Conservation (phyloP, 306 rosid genomes). For the Gillenia trifoliata region DNA sequence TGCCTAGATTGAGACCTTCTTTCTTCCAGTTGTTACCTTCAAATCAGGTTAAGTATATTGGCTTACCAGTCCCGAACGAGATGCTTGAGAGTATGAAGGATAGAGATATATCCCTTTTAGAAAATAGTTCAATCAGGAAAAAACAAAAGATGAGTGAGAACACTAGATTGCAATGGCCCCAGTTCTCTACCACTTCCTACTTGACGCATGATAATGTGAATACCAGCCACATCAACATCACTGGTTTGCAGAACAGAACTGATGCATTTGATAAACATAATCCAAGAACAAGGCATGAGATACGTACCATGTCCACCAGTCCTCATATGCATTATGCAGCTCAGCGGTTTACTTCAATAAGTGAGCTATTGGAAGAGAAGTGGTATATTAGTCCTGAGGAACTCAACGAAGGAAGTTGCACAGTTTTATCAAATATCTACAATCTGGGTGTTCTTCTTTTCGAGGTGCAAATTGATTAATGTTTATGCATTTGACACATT, state of each 20-base stretch:
- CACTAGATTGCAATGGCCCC: conserved; percentile 36
- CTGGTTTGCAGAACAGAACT: conserved; percentile 29
- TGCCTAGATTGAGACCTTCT: conserved; percentile 67
- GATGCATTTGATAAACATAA: conserved; percentile 35
- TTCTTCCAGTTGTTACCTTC: conserved; percentile 51
- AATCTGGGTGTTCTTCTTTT: conserved; percentile 83
- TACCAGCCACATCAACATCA: conserved; percentile 31
- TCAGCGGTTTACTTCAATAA: conserved; percentile 24
- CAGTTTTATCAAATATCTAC: conserved; percentile 70
- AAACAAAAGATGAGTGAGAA: conserved; percentile 50
- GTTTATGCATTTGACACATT: conserved; percentile 18
- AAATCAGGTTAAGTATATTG: conserved; percentile 56
- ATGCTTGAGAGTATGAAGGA: conserved; percentile 28
- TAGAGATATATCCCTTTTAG: conserved; percentile 38
- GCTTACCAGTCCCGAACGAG: conserved; percentile 43
- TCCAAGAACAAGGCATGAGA: conserved; percentile 27
- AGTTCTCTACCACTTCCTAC: conserved; percentile 34
- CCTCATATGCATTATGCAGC: conserved; percentile 38
- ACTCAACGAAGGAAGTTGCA: conserved; percentile 46
- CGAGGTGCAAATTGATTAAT: conserved; percentile 55
- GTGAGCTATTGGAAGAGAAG: conserved; percentile 58
- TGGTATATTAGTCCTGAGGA: conserved; percentile 92
- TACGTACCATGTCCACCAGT: conserved; percentile 41
- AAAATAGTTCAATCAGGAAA: conserved; percentile 39
- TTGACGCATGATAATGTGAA: conserved; percentile 30